Evolutionary conservation across 2,329 filamentous ascomycete genomes (phyloP).

Genomic region (Aciculosporium take): DNA sequence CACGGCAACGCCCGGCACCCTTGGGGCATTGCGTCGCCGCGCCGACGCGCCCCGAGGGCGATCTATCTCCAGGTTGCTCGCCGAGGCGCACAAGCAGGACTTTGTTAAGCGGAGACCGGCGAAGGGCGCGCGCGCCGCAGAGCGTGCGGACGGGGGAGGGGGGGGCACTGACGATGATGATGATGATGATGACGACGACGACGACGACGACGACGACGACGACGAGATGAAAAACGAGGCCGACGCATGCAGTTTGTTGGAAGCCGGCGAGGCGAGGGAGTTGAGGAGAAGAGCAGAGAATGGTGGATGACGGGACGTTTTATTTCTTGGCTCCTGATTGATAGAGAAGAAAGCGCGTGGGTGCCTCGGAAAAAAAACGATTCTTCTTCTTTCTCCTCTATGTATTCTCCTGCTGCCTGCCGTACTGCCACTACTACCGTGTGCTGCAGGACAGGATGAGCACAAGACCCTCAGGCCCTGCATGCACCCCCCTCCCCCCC

Average conservation of each 20-base stretch:
- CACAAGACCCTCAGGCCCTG: no score
- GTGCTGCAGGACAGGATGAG: no score
- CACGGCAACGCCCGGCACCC: constrained; percentile 10
- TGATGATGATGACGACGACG: constrained; percentile 18
- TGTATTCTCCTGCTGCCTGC: no score
- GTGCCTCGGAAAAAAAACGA: no score
- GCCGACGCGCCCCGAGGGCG: constrained; percentile 18
- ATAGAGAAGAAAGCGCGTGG: no score
- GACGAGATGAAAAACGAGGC: background rate
- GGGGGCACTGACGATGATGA: constrained; percentile 20
- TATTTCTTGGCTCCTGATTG: no score
- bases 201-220: constrained; percentile 7
- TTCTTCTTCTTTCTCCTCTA: no score
- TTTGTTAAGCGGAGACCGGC: constrained; percentile 63
- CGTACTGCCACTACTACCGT: no score
- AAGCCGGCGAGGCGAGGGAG: constrained; percentile 4
- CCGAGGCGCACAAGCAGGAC: constrained; percentile 76
- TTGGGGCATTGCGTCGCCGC: constrained; percentile 17
- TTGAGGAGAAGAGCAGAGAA: constrained; percentile 8
- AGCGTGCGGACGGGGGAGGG: constrained; percentile 12
- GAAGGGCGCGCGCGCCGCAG: constrained; percentile 5
- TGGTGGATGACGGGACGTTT: background rate
- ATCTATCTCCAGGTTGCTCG: constrained; percentile 50
- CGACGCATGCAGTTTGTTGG: constrained; percentile 4
- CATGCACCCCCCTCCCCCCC: no score